phyloP scores from a whole-genome alignment of 345 rosid species.

The Eucalyptus urophylla region DNA sequence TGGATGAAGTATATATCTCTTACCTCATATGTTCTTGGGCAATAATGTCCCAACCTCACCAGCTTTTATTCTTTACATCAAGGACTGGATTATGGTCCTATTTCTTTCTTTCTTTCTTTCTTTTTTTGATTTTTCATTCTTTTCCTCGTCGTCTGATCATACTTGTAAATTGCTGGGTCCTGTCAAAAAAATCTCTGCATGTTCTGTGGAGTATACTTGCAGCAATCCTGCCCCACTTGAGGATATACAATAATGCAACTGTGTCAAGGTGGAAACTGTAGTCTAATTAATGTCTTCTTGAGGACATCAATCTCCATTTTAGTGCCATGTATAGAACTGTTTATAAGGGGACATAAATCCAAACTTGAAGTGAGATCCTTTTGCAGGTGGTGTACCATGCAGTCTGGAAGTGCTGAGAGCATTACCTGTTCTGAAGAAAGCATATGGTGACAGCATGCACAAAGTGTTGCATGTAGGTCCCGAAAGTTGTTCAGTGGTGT shows the following conservation, averaged over 20 bases:
- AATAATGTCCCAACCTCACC: not conserved
- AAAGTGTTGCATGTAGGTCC: conserved; percentile 65
- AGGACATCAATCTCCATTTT: not conserved
- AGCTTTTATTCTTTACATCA: not conserved
- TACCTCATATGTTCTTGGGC: not conserved
- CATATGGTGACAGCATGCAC: conserved; percentile 54
- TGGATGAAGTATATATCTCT: not conserved
- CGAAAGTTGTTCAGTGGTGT: conserved; percentile 52
- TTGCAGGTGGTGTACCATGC: conserved; percentile 47
- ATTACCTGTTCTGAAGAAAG: conserved; percentile 45
- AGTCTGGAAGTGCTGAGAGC: conserved; percentile 43
- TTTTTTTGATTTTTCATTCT: not conserved
- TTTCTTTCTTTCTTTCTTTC: not conserved
- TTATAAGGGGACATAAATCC: not conserved
- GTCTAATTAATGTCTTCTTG: not conserved
- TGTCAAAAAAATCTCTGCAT: not conserved
- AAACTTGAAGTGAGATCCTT: not conserved
- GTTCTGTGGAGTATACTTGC: not conserved
- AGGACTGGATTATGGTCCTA: not conserved
- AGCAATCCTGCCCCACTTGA: not conserved
- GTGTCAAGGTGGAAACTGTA: not conserved
- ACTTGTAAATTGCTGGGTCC: not conserved
- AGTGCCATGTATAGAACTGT: not conserved
- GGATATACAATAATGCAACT: not conserved
- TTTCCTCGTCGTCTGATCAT: not conserved